Evolutionary conservation across 139 green algal species (phyloP), one percentile per base, ranked within the genome.

Genomic region (Astrephomene gubernaculifera): DNA sequence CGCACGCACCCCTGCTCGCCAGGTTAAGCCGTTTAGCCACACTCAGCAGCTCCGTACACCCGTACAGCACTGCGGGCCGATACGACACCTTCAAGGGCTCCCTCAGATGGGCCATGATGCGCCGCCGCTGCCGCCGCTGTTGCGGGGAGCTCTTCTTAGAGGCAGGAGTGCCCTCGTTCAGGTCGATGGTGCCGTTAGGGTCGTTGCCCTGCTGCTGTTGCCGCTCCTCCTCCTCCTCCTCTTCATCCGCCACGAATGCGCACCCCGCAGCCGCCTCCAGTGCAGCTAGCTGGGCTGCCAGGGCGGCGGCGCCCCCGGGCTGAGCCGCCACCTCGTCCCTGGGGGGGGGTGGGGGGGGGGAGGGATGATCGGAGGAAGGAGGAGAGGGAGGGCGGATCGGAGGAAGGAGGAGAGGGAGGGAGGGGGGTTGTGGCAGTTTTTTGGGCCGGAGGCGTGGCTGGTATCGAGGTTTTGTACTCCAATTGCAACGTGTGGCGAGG

Each of bases 71-170:
- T 10, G 79, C 49, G 33, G 65, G 44, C n/a, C 65, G n/a, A 63
- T 84, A 74, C 78, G 61, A 74, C n/a, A 84, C 65, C 41, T 54
- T 49, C 22, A 85, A 64, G 64, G 79, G 79, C 64, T 85, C 79
- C 29, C 79, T n/a, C 79, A 85, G n/a, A 44, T 85, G 79, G 31
- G 79, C 79, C 79, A 85, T 85, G 64, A 85, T 31, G 64, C 45
- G 79, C 44, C 63, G 79, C 21, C 79, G 52, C 57, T 27, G 22
- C 29, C 60, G 60, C 72, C 52, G 45, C 71, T 7, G n/a, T n/a
- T n/a, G n/a, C n/a, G n/a, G n/a, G n/a, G n/a, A n/a, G n/a, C n/a
- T n/a, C n/a, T n/a, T n/a, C n/a, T n/a, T n/a, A n/a, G n/a, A n/a
- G n/a, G n/a, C n/a, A n/a, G n/a, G n/a, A n/a, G n/a, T n/a, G n/a